A percentile compares a stretch with the other conserved stretches of the same genome.
phyloP scores from a whole-genome alignment of 2,329 filamentous ascomycete genomes.

The Fonsecaea nubica region DNA sequence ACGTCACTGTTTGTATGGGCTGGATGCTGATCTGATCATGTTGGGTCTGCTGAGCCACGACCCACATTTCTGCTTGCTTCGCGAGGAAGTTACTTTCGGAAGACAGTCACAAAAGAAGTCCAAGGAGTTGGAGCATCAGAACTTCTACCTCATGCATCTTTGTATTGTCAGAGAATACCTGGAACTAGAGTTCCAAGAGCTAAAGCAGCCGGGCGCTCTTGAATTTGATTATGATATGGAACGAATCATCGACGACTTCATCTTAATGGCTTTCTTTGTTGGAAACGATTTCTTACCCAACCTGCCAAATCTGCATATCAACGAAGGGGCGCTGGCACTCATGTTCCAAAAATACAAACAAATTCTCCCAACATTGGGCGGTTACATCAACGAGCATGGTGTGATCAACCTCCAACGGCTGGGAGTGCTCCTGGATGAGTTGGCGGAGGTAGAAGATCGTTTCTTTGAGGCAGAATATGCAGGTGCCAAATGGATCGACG shows the following conservation, averaged over 20 bases:
- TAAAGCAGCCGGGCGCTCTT: conserved; percentile 75
- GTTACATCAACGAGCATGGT: conserved; percentile 95
- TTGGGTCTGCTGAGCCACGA: conserved; percentile 95
- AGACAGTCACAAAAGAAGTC: conserved; percentile 85
- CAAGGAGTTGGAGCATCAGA: conserved; percentile 97
- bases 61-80: conserved; percentile 94
- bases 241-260: conserved; percentile 97
- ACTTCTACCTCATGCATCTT: conserved; percentile 96
- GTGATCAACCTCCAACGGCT: conserved; percentile 87
- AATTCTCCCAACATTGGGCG: conserved; percentile 82
- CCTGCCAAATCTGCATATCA: conserved; percentile 94
- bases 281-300: conserved; percentile 99
- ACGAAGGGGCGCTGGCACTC: conserved; percentile 92
- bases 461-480: conserved; percentile 90
- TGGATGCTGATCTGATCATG: conserved; percentile 99
- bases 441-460: conserved; percentile 87
- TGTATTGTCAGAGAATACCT: conserved; percentile 98
- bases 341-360: conserved; percentile 98
- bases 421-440: conserved; percentile 76
- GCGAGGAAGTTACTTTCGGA: conserved; percentile 98
- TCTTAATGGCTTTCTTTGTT: conserved; percentile 99
- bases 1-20: conserved; percentile 93
- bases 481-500: conserved; percentile 89
- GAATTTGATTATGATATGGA: conserved; percentile 89
- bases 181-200: conserved; percentile 93